These are phyloP conservation scores for Heimioporus retisporus DNA, from an alignment of 1,284 basidiomycete species.

Conservation along the genomic window DNA sequence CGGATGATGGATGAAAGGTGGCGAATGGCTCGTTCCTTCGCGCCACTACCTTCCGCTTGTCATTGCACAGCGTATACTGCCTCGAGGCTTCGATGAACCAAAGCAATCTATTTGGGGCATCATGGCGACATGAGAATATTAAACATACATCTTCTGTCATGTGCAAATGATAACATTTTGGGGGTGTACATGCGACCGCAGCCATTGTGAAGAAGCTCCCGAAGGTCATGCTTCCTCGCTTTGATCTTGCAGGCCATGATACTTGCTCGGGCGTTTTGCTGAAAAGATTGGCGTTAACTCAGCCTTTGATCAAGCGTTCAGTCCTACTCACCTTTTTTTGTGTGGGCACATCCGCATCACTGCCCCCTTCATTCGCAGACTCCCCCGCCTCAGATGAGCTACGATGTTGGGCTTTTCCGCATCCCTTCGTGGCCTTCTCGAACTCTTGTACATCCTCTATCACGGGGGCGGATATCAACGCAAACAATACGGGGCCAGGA, in stretches of 20 bases:
- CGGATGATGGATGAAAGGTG: too few relatives aligned
- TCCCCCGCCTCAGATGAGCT: constrained; percentile 28
- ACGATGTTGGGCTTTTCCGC: constrained; percentile 25
- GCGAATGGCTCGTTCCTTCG: too few relatives aligned
- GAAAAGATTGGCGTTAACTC: constrained; percentile 4
- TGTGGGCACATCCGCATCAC: constrained; percentile 48
- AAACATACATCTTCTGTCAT: too few relatives aligned
- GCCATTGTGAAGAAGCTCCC: too few relatives aligned
- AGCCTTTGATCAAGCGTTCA: constrained; percentile 20
- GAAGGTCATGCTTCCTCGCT: constrained; percentile 53
- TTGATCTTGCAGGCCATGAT: constrained; percentile 77
- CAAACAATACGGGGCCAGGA: neutral
- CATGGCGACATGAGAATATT: too few relatives aligned
- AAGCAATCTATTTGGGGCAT: too few relatives aligned
- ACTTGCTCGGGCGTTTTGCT: constrained; percentile 64
- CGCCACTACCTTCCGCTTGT: too few relatives aligned
- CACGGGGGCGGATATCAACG: constrained; percentile 6
- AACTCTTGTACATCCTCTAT: constrained; percentile 77
- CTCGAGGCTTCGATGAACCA: too few relatives aligned
- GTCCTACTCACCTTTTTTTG: constrained; percentile 49
- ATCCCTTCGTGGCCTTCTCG: constrained; percentile 49
- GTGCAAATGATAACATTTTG: too few relatives aligned
- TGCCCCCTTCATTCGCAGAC: constrained; percentile 26
- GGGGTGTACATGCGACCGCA: too few relatives aligned
- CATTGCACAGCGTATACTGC: too few relatives aligned